Base-by-base conservation (phyloP, 805 yeast species). In the Pichia manshurica region DNA sequence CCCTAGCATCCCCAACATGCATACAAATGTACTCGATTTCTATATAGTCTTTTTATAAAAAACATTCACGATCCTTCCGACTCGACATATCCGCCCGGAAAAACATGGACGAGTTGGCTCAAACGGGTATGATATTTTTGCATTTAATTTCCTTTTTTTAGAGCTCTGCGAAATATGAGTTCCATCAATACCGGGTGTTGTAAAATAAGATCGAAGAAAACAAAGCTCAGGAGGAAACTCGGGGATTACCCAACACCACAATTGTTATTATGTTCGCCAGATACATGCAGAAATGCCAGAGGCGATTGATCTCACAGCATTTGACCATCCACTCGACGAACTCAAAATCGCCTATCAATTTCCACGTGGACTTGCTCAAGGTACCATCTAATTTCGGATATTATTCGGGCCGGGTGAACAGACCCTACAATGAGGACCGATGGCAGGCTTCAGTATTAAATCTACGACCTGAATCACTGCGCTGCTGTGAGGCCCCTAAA, bases 341-440 rank as follows among this genome's bases (percentile, higher is more conserved):
- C 6, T 50, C 53, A 32, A 51, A 53, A 19, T 51, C 60, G 2
- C 54, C 56, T 1, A 49, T 65, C 3, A 61, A 61, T 34, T 70
- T 79, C 37, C 71, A 76, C 39, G 78, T 84, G 5, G 77, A 83
- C 42, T 61, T 83, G 50, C 59, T 75, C 22, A 81, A 78, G 54
- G 81, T 84, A 5, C 93, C 95, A 16, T 71, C 79, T 1, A 82
- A 79, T 59, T 72, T 87, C 28, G 99, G 99, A 3, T 95, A 90
- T 67, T 75, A 70, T 53, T 64, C 88, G 0, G 79, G 85, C 41
- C 72, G 99, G 44, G 84, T 87, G 49, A 87, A 81, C 61, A 71
- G 98, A 49, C 55, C 75, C 33, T 75, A 76, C 58, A 93, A 91
- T 64, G 98, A 91, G 64, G 99, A 91, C 66, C 70, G 79, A 39